These are phyloP conservation scores for Rehmannia glutinosa DNA, from an alignment of 257 asterid species.

Conservation along the genomic window DNA sequence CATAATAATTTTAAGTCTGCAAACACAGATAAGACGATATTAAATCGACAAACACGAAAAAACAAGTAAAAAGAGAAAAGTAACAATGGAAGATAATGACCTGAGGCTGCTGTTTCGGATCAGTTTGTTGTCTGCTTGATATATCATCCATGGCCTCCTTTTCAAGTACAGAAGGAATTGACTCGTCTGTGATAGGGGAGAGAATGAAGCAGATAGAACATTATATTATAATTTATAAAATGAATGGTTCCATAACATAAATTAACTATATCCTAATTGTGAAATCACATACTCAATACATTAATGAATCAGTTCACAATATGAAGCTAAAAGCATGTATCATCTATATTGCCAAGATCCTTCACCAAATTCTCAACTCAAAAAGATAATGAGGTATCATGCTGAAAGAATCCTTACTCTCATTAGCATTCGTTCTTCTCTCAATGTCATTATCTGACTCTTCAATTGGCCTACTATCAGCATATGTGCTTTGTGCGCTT, in stretches of 20 bases:
- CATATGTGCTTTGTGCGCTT: conserved; percentile 15
- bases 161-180: conserved; percentile 27
- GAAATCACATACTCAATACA: conserved; percentile 3
- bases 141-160: conserved; percentile 27
- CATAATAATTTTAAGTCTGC: not conserved
- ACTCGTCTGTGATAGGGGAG: conserved; percentile 27
- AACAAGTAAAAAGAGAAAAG: conserved; percentile 13
- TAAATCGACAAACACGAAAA: not conserved
- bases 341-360: conserved; percentile 1
- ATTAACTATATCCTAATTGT: conserved; percentile 8
- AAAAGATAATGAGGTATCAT: conserved; percentile 9
- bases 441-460: conserved; percentile 24
- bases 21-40: not conserved
- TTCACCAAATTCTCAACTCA: conserved; percentile 3
- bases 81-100: conserved; percentile 33
- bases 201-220: conserved; percentile 5
- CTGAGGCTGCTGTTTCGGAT: conserved; percentile 38
- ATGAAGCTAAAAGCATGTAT: not conserved
- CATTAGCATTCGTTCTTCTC: conserved; percentile 24
- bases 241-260: not conserved
- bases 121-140: conserved; percentile 21
- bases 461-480: conserved; percentile 26
- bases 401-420: conserved; percentile 28
- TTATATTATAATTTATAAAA: not conserved
- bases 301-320: not conserved